phyloP scores from a whole-genome alignment of 2,329 filamentous ascomycete genomes.

The Rutstroemia sp. region DNA sequence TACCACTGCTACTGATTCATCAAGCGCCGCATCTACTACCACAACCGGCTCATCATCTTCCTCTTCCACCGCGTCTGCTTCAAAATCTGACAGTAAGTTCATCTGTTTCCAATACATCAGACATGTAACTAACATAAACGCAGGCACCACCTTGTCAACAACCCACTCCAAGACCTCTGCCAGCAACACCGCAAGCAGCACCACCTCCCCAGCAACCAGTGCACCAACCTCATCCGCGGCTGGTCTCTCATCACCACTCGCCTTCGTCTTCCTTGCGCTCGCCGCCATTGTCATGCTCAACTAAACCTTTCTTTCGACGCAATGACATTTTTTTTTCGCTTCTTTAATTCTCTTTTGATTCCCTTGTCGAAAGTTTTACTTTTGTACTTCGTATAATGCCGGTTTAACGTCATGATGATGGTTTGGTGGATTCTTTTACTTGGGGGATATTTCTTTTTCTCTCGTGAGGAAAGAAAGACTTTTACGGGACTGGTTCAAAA shows the following conservation, averaged over 20 bases:
- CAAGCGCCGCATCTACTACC: neutral
- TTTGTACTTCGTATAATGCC: constrained; percentile 6
- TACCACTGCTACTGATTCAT: neutral
- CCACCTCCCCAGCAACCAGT: constrained; percentile 4
- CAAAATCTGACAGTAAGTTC: neutral
- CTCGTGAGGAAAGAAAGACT: too few relatives aligned
- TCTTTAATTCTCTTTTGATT: constrained; percentile 2
- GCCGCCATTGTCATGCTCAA: constrained; percentile 26
- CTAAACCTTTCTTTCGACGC: constrained; percentile 14
- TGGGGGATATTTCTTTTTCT: neutral
- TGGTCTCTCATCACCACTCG: constrained; percentile 23
- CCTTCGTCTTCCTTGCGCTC: constrained; percentile 26
- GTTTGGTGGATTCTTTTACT: neutral
- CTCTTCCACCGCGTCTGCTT: neutral
- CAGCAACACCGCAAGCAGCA: constrained; percentile 5
- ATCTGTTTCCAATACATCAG: neutral
- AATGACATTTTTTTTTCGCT: neutral
- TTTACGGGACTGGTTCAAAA: too few relatives aligned
- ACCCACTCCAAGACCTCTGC: constrained; percentile 1
- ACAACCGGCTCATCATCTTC: too few relatives aligned
- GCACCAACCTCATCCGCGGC: constrained; percentile 16
- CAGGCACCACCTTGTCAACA: neutral
- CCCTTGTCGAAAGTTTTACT: neutral
- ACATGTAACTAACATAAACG: neutral
- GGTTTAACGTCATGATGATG: constrained; percentile 7